phyloP scores from a whole-genome alignment of 805 yeast genomes.

The Candida bentonensis region DNA sequence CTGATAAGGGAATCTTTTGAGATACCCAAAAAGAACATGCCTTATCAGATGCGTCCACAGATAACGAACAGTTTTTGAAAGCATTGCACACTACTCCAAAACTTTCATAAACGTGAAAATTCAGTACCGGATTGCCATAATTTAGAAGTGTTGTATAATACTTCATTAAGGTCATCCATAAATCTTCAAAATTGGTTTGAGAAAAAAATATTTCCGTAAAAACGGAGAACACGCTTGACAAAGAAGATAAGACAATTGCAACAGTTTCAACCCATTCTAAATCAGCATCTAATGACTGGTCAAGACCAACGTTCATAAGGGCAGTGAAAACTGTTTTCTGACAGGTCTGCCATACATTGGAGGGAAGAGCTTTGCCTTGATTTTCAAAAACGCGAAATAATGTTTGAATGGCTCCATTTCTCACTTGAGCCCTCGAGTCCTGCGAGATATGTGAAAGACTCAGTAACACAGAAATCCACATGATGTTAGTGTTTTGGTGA shows the following conservation, averaged over 20 bases:
- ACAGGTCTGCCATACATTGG: constrained; percentile 50
- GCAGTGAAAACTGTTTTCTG: constrained; percentile 44
- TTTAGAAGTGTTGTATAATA: constrained; percentile 33
- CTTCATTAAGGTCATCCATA: constrained; percentile 45
- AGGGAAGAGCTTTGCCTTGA: constrained; percentile 41
- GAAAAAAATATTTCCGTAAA: constrained; percentile 29
- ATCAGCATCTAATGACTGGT: constrained; percentile 11
- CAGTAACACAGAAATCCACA: constrained; percentile 54
- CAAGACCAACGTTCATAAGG: constrained; percentile 15
- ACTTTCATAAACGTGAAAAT: constrained; percentile 36
- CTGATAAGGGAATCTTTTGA: constrained; percentile 26
- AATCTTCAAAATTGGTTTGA: constrained; percentile 15
- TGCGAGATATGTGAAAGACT: constrained; percentile 48
- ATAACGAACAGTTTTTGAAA: constrained; percentile 3
- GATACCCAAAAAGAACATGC: constrained; percentile 27
- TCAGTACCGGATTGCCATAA: constrained; percentile 36
- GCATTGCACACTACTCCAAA: constrained; percentile 3
- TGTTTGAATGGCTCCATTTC: constrained; percentile 84
- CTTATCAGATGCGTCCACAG: constrained; percentile 7
- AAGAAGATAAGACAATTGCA: constrained; percentile 47
- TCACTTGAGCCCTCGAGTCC: constrained; percentile 62
- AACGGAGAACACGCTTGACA: constrained; percentile 45
- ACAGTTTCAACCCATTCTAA: constrained; percentile 47
- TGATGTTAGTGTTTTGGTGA: constrained; percentile 3
- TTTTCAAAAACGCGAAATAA: constrained; percentile 70